Conservation (phyloP, 257 asterid species). For the Gentiana dahurica region DNA sequence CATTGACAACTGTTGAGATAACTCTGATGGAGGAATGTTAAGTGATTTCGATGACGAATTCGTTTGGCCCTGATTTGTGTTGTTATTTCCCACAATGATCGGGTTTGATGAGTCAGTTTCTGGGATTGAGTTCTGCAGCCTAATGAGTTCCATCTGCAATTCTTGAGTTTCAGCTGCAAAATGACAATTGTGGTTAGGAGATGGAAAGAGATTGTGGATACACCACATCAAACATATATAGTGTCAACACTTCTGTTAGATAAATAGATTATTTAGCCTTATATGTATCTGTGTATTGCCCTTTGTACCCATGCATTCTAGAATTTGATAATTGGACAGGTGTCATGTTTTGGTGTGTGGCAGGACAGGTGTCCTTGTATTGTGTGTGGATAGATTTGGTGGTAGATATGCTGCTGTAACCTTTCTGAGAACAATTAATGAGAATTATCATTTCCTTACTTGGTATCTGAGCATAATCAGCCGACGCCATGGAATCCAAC, state of each 20-base stretch:
- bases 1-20: not conserved
- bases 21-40: not conserved
- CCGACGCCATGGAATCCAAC: too few species aligned
- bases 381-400: too few species aligned
- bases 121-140: constrained; percentile 8
- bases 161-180: constrained; percentile 12
- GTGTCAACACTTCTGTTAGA: not conserved
- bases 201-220: not conserved
- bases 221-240: not conserved
- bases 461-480: too few species aligned
- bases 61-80: not conserved
- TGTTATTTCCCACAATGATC: not conserved
- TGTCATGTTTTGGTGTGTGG: too few species aligned
- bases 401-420: too few species aligned
- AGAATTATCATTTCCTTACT: too few species aligned
- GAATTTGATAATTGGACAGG: too few species aligned
- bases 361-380: too few species aligned
- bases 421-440: too few species aligned
- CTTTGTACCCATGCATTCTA: too few species aligned
- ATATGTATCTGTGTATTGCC: too few species aligned
- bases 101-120: constrained; percentile 5
- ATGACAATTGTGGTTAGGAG: not conserved
- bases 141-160: constrained; percentile 9
- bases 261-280: not conserved
- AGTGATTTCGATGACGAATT: not conserved